Conservation (phyloP, 352 stramenopile species). For the Phytopythium cucurbitacearum region DNA sequence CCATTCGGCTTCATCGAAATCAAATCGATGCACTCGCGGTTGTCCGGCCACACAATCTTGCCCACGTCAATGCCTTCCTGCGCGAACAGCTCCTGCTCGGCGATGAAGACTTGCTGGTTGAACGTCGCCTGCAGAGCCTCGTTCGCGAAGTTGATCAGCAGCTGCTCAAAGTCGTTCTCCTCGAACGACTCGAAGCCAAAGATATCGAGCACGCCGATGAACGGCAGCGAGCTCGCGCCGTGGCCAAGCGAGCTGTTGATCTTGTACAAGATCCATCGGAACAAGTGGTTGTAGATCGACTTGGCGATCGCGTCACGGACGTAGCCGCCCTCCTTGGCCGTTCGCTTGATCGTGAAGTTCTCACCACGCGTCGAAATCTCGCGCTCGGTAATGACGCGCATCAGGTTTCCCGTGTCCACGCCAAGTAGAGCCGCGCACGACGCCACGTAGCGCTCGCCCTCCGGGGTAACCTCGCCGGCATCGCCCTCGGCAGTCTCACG, state of each 20-base stretch:
- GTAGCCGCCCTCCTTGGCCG: constrained; percentile 77
- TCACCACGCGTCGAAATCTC: constrained; percentile 78
- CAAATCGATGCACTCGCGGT: constrained; percentile 82
- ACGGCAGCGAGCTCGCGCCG: constrained; percentile 61
- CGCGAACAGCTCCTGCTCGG: constrained; percentile 77
- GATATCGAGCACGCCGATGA: constrained; percentile 96
- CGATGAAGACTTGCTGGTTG: constrained; percentile 89
- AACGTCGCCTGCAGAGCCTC: constrained; percentile 86
- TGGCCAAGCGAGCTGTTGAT: constrained; percentile 83
- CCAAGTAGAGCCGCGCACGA: constrained; percentile 66
- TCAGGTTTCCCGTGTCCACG: constrained; percentile 55
- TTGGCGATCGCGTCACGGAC: constrained; percentile 92
- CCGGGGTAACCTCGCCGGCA: constrained; percentile 54
- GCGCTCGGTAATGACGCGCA: constrained; percentile 75
- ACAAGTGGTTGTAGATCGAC: constrained; percentile 90
- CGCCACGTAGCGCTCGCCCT: constrained; percentile 46
- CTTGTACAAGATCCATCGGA: constrained; percentile 80
- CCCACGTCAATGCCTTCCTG: constrained; percentile 80
- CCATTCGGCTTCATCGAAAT: constrained; percentile 79
- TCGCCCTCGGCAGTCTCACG: constrained; percentile 78
- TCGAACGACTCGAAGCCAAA: constrained; percentile 97
- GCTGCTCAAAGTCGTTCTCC: constrained; percentile 90
- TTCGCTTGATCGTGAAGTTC: constrained; percentile 76
- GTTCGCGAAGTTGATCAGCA: constrained; percentile 90
- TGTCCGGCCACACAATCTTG: constrained; percentile 83